These are phyloP conservation scores for Leishmania tropica DNA, from an alignment of 208 protist genomes.

Conservation along the genomic window DNA sequence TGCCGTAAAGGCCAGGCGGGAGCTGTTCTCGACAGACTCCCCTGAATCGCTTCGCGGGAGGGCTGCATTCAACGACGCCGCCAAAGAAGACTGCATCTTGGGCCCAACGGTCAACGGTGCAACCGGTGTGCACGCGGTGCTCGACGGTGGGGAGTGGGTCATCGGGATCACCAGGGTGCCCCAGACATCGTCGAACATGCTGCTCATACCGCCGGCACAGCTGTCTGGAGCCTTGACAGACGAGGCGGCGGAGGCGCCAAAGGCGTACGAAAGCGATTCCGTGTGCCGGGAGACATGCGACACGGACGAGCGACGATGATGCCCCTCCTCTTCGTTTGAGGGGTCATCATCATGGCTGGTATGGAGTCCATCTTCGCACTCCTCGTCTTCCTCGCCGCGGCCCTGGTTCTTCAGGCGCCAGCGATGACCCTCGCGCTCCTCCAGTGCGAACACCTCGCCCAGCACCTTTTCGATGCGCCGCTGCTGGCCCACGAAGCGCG, in stretches of 20 bases:
- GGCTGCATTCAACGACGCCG: background rate
- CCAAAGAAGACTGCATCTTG: background rate
- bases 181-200: slow-evolving; percentile 15
- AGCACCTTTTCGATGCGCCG: slow-evolving; percentile 49
- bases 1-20: slow-evolving; percentile 16
- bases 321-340: background rate
- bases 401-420: background rate
- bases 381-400: slow-evolving; percentile 1
- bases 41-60: background rate
- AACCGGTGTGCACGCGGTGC: background rate
- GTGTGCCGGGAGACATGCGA: background rate
- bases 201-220: background rate
- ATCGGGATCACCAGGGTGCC: slow-evolving; percentile 10
- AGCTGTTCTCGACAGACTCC: background rate
- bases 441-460: slow-evolving; percentile 32
- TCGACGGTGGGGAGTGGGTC: background rate
- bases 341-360: background rate
- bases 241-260: background rate
- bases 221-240: background rate
- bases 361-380: background rate
- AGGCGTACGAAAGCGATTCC: background rate
- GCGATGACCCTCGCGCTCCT: slow-evolving; percentile 30
- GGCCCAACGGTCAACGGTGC: background rate
- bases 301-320: background rate
- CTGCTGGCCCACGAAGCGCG: slow-evolving; percentile 66